Evolutionary conservation across 2,329 filamentous ascomycete species (phyloP), one percentile per base, ranked within the genome.

Genomic region (Alternaria incomplexa): DNA sequence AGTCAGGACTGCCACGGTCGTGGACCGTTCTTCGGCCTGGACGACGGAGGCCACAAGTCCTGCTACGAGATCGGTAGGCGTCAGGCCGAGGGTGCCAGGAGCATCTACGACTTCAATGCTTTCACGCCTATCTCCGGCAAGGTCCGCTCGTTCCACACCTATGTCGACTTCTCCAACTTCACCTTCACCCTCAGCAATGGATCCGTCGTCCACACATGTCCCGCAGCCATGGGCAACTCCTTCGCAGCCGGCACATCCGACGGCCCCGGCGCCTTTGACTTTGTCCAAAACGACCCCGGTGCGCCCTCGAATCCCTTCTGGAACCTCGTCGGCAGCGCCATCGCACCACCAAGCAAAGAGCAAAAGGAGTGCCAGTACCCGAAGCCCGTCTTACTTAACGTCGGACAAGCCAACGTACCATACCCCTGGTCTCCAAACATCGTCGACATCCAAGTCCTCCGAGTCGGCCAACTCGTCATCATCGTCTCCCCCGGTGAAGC

Each of bases 161-260:
- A 93, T 77, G 89, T 93, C 65, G 88, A 97, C 77, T 90, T 97
- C 84, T 88, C 90, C 6, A 88, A 87, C 71, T 96, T 90, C 77
- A 85, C 85, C 1, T 97, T 97, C 74, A 79, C 82, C 4, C 88
- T 94, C 1, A 86, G 90, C 0, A 93, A 97, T 69, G 91, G 92
- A 48, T 88, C 88, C 4, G 81, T 81, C 28, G 91, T 89, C 7
- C 84, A 82, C 53, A 97, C 94, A 0, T 98, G 95, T 71, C 90
- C 93, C 4, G 94, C 94, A 0, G 93, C 93, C 0, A 83, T 98
- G 63, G 95, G 95, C 6, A 97, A 96, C 77, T 94, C 92, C 0
- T 98, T 98, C 76, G 95, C 95, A 0, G 95, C 92, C 1, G 95
- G 95, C 11, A 98, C 95, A 0, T 92, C 93, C 0, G 95, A 98